These are phyloP conservation scores for Colletotrichum australisinense DNA, from an alignment of 2,329 filamentous ascomycete genomes.

Conservation along the genomic window DNA sequence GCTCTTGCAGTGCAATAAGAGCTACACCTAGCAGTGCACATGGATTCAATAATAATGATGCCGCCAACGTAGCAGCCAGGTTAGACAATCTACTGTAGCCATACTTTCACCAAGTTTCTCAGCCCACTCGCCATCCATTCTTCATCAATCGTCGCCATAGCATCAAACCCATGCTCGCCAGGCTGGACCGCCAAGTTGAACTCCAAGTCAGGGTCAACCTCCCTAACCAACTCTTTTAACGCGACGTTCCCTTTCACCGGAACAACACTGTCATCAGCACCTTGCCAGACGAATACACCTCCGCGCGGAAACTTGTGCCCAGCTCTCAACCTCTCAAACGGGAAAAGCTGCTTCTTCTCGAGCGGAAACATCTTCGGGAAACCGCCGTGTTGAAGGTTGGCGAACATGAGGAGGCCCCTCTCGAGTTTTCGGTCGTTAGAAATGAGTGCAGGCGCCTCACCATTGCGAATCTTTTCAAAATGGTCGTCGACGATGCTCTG, in stretches of 20 bases:
- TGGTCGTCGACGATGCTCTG: slow-evolving; percentile 11
- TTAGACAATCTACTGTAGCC: slow-evolving; percentile 2
- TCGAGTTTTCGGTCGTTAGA: slow-evolving; percentile 5
- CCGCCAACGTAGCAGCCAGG: too few species aligned
- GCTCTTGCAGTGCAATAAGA: too few species aligned
- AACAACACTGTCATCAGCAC: slow-evolving; percentile 5
- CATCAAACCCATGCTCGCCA: slow-evolving; percentile 25
- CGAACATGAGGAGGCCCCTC: slow-evolving; percentile 6
- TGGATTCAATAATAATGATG: too few species aligned
- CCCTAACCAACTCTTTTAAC: background rate
- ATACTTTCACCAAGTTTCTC: background rate
- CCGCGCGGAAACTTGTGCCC: slow-evolving; percentile 9
- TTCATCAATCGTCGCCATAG: slow-evolving; percentile 7
- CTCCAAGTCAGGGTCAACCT: background rate
- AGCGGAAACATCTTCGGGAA: background rate
- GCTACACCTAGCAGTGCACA: too few species aligned
- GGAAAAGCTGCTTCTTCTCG: background rate
- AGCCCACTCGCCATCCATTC: slow-evolving; percentile 13
- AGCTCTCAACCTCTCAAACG: slow-evolving; percentile 6
- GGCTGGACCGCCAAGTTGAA: background rate
- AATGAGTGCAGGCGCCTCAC: background rate
- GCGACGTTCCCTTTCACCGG: background rate
- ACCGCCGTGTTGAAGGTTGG: background rate
- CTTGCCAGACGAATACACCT: slow-evolving; percentile 26
- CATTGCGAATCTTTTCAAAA: slow-evolving; percentile 5